Base-by-base conservation (phyloP, 805 yeast species). In the Candida lessepsii region DNA sequence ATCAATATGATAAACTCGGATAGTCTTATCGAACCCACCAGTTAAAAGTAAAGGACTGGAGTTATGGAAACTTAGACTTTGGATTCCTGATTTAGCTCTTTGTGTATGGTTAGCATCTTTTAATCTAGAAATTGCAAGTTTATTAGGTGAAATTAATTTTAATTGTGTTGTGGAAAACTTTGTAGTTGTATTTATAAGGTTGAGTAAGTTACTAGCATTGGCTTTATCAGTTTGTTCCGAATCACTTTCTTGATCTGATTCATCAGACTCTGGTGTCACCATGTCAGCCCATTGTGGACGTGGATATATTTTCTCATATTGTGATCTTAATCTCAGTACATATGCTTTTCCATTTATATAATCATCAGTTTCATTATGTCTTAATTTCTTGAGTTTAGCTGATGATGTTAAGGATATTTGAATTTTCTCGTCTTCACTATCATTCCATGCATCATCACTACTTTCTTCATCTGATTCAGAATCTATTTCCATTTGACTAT, bases 1-100 rank as follows among this genome's bases (percentile, higher is more conserved):
- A 59, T 93, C 98, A 37, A 90, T 78, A 56, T 91, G 95, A 60
- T 82, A 93, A 10, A 93, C 71, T 50, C 99, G 73, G 40, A 93
- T 59, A 0, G 96, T 84, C 50, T 86, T 75, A 60, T 93, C 99
- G 58, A 83, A 90, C 16, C 99, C 99, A 41, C 93, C 95, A 0
- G 96, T 86, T 39, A 93, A 65, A 33, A 91, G 66, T 21, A 93
- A 67, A 29, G 99, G 96, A 51, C 82, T 87, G 6, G 74, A 67
- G 8, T 86, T 86, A 60, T 93, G 99, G 75, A 93, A 93, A 4
- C 85, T 73, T 28, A 93, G 55, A 0, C 91, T 68, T 63, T 88
- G 97, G n/a, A 93, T 77, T 0, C 89, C 96, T 0, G 96, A 75
- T 47, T 73, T 77, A 3, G 96, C 78, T 4, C 78, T 65, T 43